phyloP scores from a whole-genome alignment of 768 basidiomycete genomes.

The Hysterangium stoloniferum region DNA sequence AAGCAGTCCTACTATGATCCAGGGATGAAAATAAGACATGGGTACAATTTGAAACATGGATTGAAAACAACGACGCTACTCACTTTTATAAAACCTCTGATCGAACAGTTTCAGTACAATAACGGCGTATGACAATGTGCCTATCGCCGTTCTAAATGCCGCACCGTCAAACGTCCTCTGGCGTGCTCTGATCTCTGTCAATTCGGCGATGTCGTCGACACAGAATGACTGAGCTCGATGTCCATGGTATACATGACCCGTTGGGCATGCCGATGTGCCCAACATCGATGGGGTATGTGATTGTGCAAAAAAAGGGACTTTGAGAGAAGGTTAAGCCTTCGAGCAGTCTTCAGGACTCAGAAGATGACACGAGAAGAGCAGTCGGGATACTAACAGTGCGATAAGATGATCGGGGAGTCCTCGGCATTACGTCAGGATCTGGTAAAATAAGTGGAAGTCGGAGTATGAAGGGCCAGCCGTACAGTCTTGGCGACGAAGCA shows the following conservation, averaged over 20 bases:
- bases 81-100: slow-evolving; percentile 61
- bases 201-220: slow-evolving; percentile 28
- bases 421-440: too few species aligned
- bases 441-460: too few species aligned
- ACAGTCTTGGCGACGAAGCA: too few species aligned
- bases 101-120: slow-evolving; percentile 78
- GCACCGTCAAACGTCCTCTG: slow-evolving; percentile 84
- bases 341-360: too few species aligned
- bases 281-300: too few species aligned
- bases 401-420: too few species aligned
- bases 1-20: slow-evolving; percentile 43
- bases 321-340: too few species aligned
- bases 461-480: too few species aligned
- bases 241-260: slow-evolving; percentile 24
- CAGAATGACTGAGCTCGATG: slow-evolving; percentile 27
- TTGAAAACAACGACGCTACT: slow-evolving; percentile 19
- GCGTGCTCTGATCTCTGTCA: slow-evolving; percentile 66
- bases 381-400: too few species aligned
- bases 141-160: slow-evolving; percentile 68
- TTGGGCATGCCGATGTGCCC: too few species aligned
- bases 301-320: too few species aligned
- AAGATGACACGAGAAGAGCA: too few species aligned
- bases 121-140: slow-evolving; percentile 64
- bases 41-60: neutral
- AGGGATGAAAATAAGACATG: neutral